phyloP scores from a whole-genome alignment of 352 stramenopile genomes.

The Thalassiosira pacifica region DNA sequence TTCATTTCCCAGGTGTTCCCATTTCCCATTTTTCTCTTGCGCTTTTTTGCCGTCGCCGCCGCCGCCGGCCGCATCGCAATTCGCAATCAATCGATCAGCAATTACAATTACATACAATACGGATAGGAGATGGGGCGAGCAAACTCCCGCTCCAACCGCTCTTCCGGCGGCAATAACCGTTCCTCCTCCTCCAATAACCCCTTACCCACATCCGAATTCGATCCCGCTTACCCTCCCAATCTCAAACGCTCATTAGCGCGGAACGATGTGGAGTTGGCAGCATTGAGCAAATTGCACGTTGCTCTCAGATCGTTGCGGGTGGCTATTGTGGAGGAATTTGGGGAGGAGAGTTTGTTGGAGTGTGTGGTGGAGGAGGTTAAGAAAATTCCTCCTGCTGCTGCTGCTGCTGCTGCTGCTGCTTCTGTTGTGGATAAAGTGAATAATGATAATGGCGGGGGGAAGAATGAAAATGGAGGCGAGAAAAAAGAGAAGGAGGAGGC shows the following conservation, averaged over 20 bases:
- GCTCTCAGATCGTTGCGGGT: slow-evolving; percentile 57
- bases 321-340: slow-evolving; percentile 67
- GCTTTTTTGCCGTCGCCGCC: neutral
- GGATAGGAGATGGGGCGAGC: slow-evolving; percentile 12
- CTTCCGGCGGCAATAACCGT: neutral
- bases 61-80: neutral
- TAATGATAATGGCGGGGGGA: neutral
- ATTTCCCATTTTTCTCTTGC: neutral
- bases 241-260: slow-evolving; percentile 74
- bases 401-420: too few relatives aligned
- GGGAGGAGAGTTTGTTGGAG: slow-evolving; percentile 71
- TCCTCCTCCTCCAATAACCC: slow-evolving; percentile 16
- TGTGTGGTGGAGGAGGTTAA: slow-evolving; percentile 2
- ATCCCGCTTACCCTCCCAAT: slow-evolving; percentile 60
- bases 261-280: slow-evolving; percentile 77
- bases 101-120: neutral
- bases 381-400: too few relatives aligned
- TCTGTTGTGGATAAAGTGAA: neutral
- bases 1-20: neutral
- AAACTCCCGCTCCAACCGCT: neutral
- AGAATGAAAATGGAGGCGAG: neutral
- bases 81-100: neutral
- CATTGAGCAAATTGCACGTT: slow-evolving; percentile 69
- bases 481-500: neutral
- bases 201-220: slow-evolving; percentile 16